Evolutionary conservation across 768 basidiomycete genomes (phyloP).

Genomic region (Dioszegia hungarica): DNA sequence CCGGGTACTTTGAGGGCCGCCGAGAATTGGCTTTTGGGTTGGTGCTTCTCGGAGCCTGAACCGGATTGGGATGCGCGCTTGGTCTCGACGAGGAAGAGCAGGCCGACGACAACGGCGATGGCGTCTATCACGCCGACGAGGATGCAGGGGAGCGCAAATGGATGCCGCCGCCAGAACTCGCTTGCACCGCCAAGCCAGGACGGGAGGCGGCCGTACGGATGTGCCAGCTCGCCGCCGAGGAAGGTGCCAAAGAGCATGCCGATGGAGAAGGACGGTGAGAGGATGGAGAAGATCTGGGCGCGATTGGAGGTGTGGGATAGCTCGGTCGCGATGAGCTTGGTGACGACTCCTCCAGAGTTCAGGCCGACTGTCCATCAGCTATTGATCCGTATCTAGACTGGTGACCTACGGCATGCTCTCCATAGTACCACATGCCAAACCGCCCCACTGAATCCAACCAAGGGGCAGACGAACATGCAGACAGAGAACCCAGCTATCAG

Average conservation of each 20-base stretch:
- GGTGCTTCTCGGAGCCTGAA: background rate
- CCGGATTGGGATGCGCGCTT: background rate
- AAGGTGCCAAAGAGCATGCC: constrained; percentile 29
- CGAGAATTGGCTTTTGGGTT: constrained; percentile 3
- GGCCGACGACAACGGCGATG: constrained; percentile 1
- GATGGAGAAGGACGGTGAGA: constrained; percentile 23
- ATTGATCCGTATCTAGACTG: background rate
- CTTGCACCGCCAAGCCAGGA: constrained; percentile 24
- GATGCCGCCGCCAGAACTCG: constrained; percentile 21
- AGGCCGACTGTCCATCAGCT: constrained; percentile 23
- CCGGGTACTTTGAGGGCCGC: constrained; percentile 19
- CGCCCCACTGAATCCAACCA: constrained; percentile 25
- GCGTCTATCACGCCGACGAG: constrained; percentile 13
- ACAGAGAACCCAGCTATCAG: constrained; percentile 20
- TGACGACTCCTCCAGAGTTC: constrained; percentile 19
- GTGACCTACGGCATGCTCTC: constrained; percentile 27
- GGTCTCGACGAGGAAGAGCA: constrained; percentile 10
- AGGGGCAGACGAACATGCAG: constrained; percentile 4
- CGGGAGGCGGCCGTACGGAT: constrained; percentile 30
- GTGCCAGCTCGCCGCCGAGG: constrained; percentile 32
- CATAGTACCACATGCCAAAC: constrained; percentile 30
- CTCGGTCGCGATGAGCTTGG: constrained; percentile 23
- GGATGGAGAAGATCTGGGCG: constrained; percentile 27
- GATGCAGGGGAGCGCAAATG: constrained; percentile 34
- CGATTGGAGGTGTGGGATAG: constrained; percentile 27